Evolutionary conservation across 1,284 basidiomycete genomes (phyloP), one percentile per base, ranked within the genome.

Genomic region (Neolentinus lepideus): DNA sequence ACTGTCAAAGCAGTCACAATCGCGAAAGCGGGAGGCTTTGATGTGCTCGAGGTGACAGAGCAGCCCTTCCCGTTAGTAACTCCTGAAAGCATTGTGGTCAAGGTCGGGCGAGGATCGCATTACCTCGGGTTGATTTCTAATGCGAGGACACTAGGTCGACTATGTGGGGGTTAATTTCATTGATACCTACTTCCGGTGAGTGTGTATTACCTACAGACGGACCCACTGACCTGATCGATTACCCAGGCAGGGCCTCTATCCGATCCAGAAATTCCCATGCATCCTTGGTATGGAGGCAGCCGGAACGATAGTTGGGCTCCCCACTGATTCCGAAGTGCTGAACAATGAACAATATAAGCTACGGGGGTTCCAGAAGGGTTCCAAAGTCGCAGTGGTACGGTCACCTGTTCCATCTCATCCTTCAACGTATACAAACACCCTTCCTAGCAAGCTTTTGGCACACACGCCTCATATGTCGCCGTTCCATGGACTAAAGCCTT

Each of bases 131-230:
- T 53, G 27, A 53, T 52, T 43, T 50, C 26, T 25, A 24, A 50
- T 26, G 12, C 24, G 16, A 29, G 8, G 12, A 50, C 11, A 50
- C 38, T 59, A 85, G 84, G 75, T 82, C 19, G 76, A 85, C 61
- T 88, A 84, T 63, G 72, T 75, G 3, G 92, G 92, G n/a, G 79
- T 94, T 60, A 94, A 94, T 71, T 94, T 88, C 69, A 91, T 95
- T 66, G 93, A 95, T 69, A 92, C 87, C 2, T 91, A 91, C 69
- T 79, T 78, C 65, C 74, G 84, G 84, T 78, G 61, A 59, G 63
- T 56, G 29, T 31, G 12, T 4, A 31, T 31, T 31, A 12, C 43
- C 4, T 25, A 27, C 19, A 8, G 48, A 3, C 25, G 8, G 21
- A n/a, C 3, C 10, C 51, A 11, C 31, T 3, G 21, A 8, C 24